Evolutionary conservation across 345 rosid genomes (phyloP).

Genomic region (Linum lewisii): DNA sequence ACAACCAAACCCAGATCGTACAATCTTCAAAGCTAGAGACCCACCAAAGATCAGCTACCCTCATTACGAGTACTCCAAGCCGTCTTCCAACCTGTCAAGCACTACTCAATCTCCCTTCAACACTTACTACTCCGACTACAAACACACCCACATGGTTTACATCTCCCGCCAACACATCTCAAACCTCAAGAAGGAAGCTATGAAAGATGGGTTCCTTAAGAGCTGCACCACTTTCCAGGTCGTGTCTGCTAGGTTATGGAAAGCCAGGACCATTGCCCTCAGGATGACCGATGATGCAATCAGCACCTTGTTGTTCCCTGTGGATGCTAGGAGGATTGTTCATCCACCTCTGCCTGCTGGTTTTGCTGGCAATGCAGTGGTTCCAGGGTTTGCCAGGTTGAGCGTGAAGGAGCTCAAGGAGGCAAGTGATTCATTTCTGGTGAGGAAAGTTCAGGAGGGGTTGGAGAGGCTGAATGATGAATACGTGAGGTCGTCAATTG

Average conservation of each 20-base stretch:
- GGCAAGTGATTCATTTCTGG: background rate
- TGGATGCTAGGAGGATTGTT: conserved; percentile 4
- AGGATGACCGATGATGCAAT: conserved; percentile 7
- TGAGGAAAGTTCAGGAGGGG: conserved; percentile 18
- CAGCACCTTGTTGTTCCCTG: conserved; percentile 17
- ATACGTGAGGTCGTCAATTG: conserved; percentile 18
- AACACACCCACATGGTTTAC: conserved; percentile 2
- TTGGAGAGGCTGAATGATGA: conserved; percentile 11
- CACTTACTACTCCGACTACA: background rate
- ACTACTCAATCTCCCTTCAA: background rate
- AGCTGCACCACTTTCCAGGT: conserved; percentile 15
- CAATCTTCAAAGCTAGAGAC: conserved; percentile 14
- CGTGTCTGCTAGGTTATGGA: conserved; percentile 19
- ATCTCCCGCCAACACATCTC: conserved; percentile 6
- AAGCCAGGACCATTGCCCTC: conserved; percentile 20
- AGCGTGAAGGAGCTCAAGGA: conserved; percentile 15
- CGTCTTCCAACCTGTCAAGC: no score
- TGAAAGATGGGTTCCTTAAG: conserved; percentile 2
- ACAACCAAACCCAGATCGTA: conserved; percentile 13
- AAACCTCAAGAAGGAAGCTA: conserved; percentile 8
- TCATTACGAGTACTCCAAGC: conserved; percentile 15
- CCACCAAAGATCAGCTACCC: conserved; percentile 16
- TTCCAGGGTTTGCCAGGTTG: conserved; percentile 11
- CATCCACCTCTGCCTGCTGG: conserved; percentile 12
- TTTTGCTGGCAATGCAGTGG: conserved; percentile 22